phyloP scores from a whole-genome alignment of 2,329 filamentous ascomycete species.

The Xylariaceae sp. region DNA sequence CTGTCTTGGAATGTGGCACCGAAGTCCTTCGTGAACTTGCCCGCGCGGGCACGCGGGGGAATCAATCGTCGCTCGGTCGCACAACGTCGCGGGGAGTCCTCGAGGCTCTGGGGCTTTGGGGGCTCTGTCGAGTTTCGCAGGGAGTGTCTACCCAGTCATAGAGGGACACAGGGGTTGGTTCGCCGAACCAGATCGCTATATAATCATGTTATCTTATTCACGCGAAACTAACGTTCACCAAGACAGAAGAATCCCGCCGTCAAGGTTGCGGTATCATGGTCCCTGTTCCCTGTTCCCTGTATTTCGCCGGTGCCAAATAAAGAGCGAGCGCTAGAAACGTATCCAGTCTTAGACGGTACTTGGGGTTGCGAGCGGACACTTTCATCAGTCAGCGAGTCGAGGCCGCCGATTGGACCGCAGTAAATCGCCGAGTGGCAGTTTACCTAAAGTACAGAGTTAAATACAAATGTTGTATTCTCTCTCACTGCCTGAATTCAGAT shows the following conservation, averaged over 20 bases:
- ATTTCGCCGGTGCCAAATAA: conserved; percentile 8
- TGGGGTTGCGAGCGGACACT: no score
- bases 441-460: no score
- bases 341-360: no score
- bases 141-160: not conserved
- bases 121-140: conserved; percentile 9
- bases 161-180: conserved; percentile 4
- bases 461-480: no score
- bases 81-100: conserved; percentile 32
- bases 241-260: not conserved
- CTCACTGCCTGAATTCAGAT: no score
- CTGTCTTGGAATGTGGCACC: conserved; percentile 15
- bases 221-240: not conserved
- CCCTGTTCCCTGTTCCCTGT: not conserved
- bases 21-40: conserved; percentile 18
- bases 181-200: conserved; percentile 10
- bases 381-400: not conserved
- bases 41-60: conserved; percentile 4
- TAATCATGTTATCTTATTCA: not conserved
- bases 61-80: conserved; percentile 30
- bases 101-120: conserved; percentile 24
- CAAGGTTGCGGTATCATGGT: conserved; percentile 17
- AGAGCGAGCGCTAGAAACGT: conserved; percentile 18
- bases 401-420: conserved; percentile 15
- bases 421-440: no score